Base-by-base conservation (phyloP, 1,284 basidiomycete genomes). In the Sanghuangporus weigelae region DNA sequence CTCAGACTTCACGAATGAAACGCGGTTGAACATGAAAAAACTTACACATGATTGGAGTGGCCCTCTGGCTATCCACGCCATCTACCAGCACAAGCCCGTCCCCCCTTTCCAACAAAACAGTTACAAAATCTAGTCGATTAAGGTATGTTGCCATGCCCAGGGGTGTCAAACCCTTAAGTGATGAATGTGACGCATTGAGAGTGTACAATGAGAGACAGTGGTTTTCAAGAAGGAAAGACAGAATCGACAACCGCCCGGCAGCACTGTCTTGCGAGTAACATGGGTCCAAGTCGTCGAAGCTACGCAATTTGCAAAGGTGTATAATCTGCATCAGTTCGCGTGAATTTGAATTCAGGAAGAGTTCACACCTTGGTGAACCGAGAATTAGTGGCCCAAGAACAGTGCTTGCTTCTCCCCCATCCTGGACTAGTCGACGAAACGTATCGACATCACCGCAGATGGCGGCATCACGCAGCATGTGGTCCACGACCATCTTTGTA, bases 21-120 rank as follows among this genome's bases (percentile, higher is more conserved):
- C 4, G 44, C 44, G 16, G 44, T n/a, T n/a, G 21, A n/a, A 46
- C 1, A 4, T 8, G 44, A 46, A n/a, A 19, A 40, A 59, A 48
- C 88, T 76, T 77, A 91, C 89, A 91, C 89, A 91, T 91, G 63
- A 91, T 77, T 7, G 89, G 83, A 21, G 88, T 91, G 31, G 86
- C 89, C 6, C 86, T 86, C 68, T 87, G 83, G 35, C 80, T 75
- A 69, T 91, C 89, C 76, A 84, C 81, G 31, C 84, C 87, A 68
- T 91, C 86, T 3, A 90, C 87, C 7, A 84, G 81, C 40, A 91
- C 82, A 23, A 81, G 72, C 51, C 84, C 84, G 4, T 76, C 72
- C 67, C 86, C 85, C 40, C 76, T 79, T 57, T 87, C 83, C 40
- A 91, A 78, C 21, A 91, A 74, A 39, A 84, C 69, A 55, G 76